phyloP scores from a whole-genome alignment of 768 basidiomycete genomes.

The Rubroboletus satanas region DNA sequence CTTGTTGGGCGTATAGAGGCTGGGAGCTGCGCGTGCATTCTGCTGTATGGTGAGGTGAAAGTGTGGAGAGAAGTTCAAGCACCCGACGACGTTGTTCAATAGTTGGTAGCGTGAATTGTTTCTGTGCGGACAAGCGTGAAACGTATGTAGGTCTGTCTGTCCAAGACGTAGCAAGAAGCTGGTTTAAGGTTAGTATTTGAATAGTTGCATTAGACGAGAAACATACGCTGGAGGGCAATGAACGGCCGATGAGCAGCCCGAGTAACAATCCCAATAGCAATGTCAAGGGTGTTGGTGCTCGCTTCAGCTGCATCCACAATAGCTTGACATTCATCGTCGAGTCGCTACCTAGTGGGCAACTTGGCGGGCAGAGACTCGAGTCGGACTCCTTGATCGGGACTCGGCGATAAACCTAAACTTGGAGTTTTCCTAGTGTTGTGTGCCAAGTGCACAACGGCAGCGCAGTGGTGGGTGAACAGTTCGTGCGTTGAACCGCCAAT shows the following conservation, averaged over 20 bases:
- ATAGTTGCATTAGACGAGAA: background rate
- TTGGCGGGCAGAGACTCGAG: background rate
- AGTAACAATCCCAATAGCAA: constrained; percentile 58
- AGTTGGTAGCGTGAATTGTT: constrained; percentile 72
- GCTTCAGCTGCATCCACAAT: constrained; percentile 35
- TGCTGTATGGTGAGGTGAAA: constrained; percentile 89
- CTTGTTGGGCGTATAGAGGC: constrained; percentile 81
- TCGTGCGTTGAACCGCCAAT: background rate
- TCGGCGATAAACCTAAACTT: no score
- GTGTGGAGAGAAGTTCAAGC: constrained; percentile 78
- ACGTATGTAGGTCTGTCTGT: constrained; percentile 47
- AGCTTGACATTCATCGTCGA: constrained; percentile 29
- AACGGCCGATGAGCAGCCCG: constrained; percentile 54
- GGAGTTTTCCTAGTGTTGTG: background rate
- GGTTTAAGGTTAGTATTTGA: background rate
- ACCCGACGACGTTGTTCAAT: constrained; percentile 81
- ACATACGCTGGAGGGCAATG: constrained; percentile 39
- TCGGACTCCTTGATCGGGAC: background rate
- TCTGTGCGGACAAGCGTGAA: constrained; percentile 51
- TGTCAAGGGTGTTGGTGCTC: constrained; percentile 52
- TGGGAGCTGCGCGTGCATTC: constrained; percentile 87
- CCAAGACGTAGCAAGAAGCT: constrained; percentile 43
- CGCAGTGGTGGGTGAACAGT: background rate
- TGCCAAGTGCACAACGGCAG: background rate
- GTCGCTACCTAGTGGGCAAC: background rate